Evolutionary conservation across 2,329 filamentous ascomycete species (phyloP).

Genomic region (Colletotrichum cuscutae): DNA sequence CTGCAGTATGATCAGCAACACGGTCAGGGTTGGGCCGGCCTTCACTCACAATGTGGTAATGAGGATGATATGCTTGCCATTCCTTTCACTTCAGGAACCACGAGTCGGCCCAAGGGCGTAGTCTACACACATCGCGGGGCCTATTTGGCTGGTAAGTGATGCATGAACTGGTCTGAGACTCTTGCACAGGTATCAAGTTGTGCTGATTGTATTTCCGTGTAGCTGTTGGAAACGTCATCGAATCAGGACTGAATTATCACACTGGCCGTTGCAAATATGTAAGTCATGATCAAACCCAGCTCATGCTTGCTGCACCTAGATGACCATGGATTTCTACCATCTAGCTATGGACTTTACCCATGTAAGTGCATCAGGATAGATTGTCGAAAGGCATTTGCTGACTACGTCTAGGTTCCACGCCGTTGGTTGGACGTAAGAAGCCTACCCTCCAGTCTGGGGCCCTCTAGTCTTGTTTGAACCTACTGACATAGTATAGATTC

Average conservation of each 20-base stretch:
- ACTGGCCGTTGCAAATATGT: conserved; percentile 77
- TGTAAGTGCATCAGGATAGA: conserved; percentile 72
- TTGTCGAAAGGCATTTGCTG: conserved; percentile 35
- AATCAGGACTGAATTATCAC: conserved; percentile 82
- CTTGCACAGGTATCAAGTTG: background rate
- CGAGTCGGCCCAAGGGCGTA: conserved; percentile 90
- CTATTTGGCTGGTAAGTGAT: conserved; percentile 48
- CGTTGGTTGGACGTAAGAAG: conserved; percentile 73
- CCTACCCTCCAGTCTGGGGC: background rate
- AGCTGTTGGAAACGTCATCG: conserved; percentile 82
- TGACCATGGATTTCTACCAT: background rate
- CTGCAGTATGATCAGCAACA: conserved; percentile 74
- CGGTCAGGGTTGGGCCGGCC: conserved; percentile 79
- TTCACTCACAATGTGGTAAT: conserved; percentile 75
- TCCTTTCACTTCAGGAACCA: conserved; percentile 94
- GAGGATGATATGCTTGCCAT: conserved; percentile 88
- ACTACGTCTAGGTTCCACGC: conserved; percentile 68
- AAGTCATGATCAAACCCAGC: background rate
- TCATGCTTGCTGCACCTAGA: background rate
- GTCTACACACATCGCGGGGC: conserved; percentile 89
- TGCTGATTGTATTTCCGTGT: conserved; percentile 54
- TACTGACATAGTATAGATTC: background rate
- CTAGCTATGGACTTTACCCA: conserved; percentile 85
- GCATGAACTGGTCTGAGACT: too few species aligned
- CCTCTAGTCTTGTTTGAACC: background rate